phyloP scores from a whole-genome alignment of 345 rosid species.

The Bruguiera parviflora region DNA sequence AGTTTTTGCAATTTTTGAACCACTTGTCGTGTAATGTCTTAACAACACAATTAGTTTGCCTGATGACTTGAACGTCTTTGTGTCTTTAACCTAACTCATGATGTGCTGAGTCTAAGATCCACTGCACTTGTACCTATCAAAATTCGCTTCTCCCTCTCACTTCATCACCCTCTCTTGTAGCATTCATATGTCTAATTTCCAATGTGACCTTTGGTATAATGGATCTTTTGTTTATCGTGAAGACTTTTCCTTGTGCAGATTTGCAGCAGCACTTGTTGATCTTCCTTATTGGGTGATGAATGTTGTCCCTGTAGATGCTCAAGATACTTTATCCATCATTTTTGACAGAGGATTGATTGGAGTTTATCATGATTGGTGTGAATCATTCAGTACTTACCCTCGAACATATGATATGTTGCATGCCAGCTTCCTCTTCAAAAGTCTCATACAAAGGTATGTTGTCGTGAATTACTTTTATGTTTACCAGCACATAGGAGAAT shows the following conservation, averaged over 20 bases:
- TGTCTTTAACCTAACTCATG: no score
- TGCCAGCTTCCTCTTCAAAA: conserved; percentile 61
- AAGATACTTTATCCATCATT: conserved; percentile 61
- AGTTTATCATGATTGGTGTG: conserved; percentile 87
- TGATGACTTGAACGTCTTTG: no score
- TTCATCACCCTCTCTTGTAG: no score
- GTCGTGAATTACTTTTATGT: neutral
- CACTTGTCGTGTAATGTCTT: no score
- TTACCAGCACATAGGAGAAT: neutral
- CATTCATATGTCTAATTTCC: no score
- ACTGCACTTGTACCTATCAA: no score
- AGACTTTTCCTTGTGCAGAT: conserved; percentile 37
- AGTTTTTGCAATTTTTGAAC: no score
- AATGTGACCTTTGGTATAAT: no score
- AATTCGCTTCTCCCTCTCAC: no score
- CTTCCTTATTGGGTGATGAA: conserved; percentile 88
- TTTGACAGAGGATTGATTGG: conserved; percentile 86
- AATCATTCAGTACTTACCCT: conserved; percentile 78
- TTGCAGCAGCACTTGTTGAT: conserved; percentile 71
- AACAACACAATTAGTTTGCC: no score
- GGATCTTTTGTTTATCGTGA: neutral
- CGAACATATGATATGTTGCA: conserved; percentile 84
- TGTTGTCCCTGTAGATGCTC: conserved; percentile 60
- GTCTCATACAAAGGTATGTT: conserved; percentile 48
- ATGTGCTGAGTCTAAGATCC: no score